phyloP scores from a whole-genome alignment of 2,329 filamentous ascomycete genomes.

The Cercospora berteroae region DNA sequence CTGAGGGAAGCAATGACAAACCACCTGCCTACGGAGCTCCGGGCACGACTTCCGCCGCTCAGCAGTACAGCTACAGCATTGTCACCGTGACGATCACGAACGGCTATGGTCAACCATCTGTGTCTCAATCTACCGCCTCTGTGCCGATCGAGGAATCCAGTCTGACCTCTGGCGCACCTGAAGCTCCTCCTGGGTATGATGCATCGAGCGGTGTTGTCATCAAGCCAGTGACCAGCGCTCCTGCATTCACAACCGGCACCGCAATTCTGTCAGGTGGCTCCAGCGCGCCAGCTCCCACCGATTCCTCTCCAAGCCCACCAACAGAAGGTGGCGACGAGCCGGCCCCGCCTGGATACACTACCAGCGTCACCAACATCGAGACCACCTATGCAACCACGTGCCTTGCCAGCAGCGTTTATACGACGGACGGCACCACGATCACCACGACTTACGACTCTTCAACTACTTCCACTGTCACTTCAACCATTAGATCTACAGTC shows the following conservation, averaged over 20 bases:
- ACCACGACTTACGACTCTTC: slow-evolving; percentile 22
- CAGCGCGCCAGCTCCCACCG: slow-evolving; percentile 12
- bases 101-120: slow-evolving; percentile 12
- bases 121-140: slow-evolving; percentile 16
- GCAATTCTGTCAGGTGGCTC: slow-evolving; percentile 6
- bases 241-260: slow-evolving; percentile 14
- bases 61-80: slow-evolving; percentile 17
- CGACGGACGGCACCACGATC: slow-evolving; percentile 20
- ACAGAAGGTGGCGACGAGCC: not conserved
- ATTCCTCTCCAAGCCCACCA: slow-evolving; percentile 1
- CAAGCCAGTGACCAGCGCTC: slow-evolving; percentile 12
- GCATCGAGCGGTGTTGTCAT: slow-evolving; percentile 7
- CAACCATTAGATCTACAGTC: slow-evolving; percentile 18
- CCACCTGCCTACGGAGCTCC: slow-evolving; percentile 18
- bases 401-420: slow-evolving; percentile 18
- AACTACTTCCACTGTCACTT: slow-evolving; percentile 22
- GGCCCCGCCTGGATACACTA: slow-evolving; percentile 4
- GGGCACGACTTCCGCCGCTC: slow-evolving; percentile 8
- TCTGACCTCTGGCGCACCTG: slow-evolving; percentile 1
- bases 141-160: slow-evolving; percentile 14
- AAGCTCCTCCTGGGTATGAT: slow-evolving; percentile 7
- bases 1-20: slow-evolving; percentile 8
- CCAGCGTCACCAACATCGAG: slow-evolving; percentile 17
- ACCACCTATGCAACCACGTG: slow-evolving; percentile 23
- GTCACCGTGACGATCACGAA: slow-evolving; percentile 20